These are phyloP conservation scores for Pyrenophora seminiperda DNA, from an alignment of 2,329 filamentous ascomycete species.

Conservation along the genomic window DNA sequence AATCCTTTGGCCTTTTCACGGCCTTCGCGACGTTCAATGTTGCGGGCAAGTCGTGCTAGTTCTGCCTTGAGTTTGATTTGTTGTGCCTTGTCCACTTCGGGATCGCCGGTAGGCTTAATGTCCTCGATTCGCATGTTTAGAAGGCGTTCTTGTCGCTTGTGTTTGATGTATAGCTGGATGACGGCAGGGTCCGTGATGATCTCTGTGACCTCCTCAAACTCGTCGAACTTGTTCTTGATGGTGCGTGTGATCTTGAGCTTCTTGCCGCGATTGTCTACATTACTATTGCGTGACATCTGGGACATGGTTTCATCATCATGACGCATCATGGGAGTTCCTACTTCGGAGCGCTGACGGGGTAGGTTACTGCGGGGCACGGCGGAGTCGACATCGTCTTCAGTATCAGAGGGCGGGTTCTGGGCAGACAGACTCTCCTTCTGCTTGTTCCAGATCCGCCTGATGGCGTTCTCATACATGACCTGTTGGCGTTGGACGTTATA, in stretches of 20 bases:
- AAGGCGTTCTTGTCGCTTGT: slow-evolving; percentile 72
- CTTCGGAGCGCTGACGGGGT: slow-evolving; percentile 62
- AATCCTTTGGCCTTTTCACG: slow-evolving; percentile 86
- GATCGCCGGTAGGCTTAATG: slow-evolving; percentile 68
- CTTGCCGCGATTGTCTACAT: slow-evolving; percentile 68
- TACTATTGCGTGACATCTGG: slow-evolving; percentile 56
- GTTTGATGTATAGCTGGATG: slow-evolving; percentile 84
- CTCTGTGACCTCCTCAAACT: slow-evolving; percentile 56
- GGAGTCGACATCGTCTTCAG: slow-evolving; percentile 66
- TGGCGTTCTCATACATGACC: slow-evolving; percentile 87
- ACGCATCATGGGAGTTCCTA: slow-evolving; percentile 61
- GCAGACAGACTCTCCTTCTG: slow-evolving; percentile 81
- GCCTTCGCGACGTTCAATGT: slow-evolving; percentile 85
- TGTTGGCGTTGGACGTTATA: slow-evolving; percentile 98
- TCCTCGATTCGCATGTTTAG: slow-evolving; percentile 73
- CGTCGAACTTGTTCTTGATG: slow-evolving; percentile 66
- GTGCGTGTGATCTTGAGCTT: slow-evolving; percentile 75
- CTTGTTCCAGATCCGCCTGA: slow-evolving; percentile 88
- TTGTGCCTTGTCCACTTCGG: slow-evolving; percentile 67
- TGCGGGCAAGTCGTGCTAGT: slow-evolving; percentile 82
- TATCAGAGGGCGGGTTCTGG: slow-evolving; percentile 73
- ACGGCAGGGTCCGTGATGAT: slow-evolving; percentile 74
- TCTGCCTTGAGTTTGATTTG: slow-evolving; percentile 71
- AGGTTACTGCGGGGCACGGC: slow-evolving; percentile 53
- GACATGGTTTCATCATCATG: slow-evolving; percentile 72